Percentiles rank a stretch among this genome's conserved stretches.
Conservation (phyloP, 768 basidiomycete genomes). For the Leccinum obscurum region DNA sequence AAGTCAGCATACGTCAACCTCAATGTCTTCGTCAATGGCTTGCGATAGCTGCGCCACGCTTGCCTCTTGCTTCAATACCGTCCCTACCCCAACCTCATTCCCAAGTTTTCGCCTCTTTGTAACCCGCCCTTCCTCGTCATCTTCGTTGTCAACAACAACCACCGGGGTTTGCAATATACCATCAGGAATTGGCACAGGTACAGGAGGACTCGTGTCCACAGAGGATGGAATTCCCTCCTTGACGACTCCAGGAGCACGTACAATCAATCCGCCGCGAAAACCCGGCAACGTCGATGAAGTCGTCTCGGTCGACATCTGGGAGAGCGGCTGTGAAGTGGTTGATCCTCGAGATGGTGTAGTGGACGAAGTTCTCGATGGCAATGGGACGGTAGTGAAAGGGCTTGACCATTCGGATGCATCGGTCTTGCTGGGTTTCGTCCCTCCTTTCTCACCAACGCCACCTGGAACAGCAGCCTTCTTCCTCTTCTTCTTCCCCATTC, state of each 20-base stretch:
- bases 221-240: conserved; percentile 22
- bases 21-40: conserved; percentile 29
- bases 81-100: conserved; percentile 3
- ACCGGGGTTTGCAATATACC: conserved; percentile 46
- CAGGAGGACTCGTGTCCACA: conserved; percentile 26
- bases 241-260: conserved; percentile 5
- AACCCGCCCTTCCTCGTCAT: conserved; percentile 49
- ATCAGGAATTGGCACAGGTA: conserved; percentile 34
- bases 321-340: background rate
- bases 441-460: conserved; percentile 39
- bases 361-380: conserved; percentile 26
- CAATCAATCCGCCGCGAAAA: conserved; percentile 10
- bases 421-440: conserved; percentile 41
- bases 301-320: background rate
- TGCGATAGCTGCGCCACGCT: conserved; percentile 9
- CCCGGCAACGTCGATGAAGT: conserved; percentile 8
- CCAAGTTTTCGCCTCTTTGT: conserved; percentile 52
- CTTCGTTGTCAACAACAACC: conserved; percentile 61
- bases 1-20: conserved; percentile 30
- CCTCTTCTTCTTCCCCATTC: conserved; percentile 44
- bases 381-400: conserved; percentile 50
- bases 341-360: conserved; percentile 1
- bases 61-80: conserved; percentile 2
- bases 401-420: conserved; percentile 27
- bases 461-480: conserved; percentile 36